phyloP scores from a whole-genome alignment of 129 eudicot species.

The Tanacetum coccineum region DNA sequence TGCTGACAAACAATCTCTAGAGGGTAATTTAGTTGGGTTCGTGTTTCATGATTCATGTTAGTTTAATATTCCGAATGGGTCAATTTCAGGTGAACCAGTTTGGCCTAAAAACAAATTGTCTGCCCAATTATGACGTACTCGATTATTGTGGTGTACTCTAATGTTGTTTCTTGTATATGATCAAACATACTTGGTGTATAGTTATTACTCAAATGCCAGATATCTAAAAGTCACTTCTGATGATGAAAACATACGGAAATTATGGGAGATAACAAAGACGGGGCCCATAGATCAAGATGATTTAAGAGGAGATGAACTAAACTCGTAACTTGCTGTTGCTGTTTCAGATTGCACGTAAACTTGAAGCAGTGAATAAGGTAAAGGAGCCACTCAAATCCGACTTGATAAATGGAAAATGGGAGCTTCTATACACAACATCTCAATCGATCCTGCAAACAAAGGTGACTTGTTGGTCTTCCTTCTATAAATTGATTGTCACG shows the following conservation, averaged over 20 bases:
- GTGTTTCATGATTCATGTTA: too few relatives aligned
- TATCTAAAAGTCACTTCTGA: neutral
- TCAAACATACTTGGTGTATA: neutral
- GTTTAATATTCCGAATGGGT: neutral
- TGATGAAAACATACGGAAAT: too few relatives aligned
- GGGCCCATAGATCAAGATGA: slow-evolving; percentile 7
- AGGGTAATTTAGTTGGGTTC: too few relatives aligned
- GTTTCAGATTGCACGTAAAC: slow-evolving; percentile 65
- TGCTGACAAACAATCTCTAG: too few relatives aligned
- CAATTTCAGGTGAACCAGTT: too few relatives aligned
- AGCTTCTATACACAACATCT: slow-evolving; percentile 85
- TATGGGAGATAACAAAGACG: neutral
- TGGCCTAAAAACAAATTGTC: too few relatives aligned
- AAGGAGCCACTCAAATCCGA: slow-evolving; percentile 69
- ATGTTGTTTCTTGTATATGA: neutral
- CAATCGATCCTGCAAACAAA: slow-evolving; percentile 66
- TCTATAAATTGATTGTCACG: neutral
- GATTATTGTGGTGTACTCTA: neutral
- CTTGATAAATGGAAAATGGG: slow-evolving; percentile 87
- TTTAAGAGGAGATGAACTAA: neutral
- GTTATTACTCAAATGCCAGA: slow-evolving; percentile 1
- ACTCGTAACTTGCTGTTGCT: slow-evolving; percentile 21
- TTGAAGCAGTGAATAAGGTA: slow-evolving; percentile 75
- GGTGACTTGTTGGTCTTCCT: slow-evolving; percentile 39
- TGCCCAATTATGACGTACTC: neutral